These are phyloP conservation scores for Cicer pinnatifidum DNA, from an alignment of 306 rosid genomes.

Conservation along the genomic window DNA sequence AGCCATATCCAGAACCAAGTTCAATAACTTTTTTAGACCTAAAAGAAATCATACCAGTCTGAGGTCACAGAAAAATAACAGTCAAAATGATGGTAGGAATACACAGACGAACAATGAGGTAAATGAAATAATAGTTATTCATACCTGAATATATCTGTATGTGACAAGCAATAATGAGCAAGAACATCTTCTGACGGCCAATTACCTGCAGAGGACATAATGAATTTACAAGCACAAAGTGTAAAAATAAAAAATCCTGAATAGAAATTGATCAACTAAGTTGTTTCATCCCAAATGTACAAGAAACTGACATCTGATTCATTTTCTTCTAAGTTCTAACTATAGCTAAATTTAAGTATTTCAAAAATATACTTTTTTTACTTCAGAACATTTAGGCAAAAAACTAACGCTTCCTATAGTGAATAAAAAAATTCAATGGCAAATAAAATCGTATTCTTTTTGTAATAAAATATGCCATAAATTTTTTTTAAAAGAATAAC, in stretches of 20 bases:
- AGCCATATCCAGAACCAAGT: conserved; percentile 96
- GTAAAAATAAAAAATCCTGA: conserved; percentile 4
- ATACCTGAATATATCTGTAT: conserved; percentile 74
- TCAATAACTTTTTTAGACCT: conserved; percentile 89
- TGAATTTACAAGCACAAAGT: conserved; percentile 23
- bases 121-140: conserved; percentile 31
- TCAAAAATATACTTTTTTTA: background rate
- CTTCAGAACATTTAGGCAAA: conserved; percentile 14
- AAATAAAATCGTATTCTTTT: conserved; percentile 25
- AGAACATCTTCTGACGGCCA: conserved; percentile 99
- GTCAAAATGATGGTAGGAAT: conserved; percentile 36
- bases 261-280: conserved; percentile 27
- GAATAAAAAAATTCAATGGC: conserved; percentile 12
- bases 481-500: background rate
- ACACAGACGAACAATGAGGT: background rate
- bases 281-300: conserved; percentile 20
- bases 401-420: conserved; percentile 4
- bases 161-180: conserved; percentile 77
- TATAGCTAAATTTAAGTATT: background rate
- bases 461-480: background rate
- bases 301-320: conserved; percentile 29
- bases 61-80: conserved; percentile 36
- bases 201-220: conserved; percentile 65
- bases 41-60: conserved; percentile 35
- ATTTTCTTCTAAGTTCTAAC: background rate